phyloP scores from a whole-genome alignment of 768 basidiomycete genomes.

The Piloderma croceum region DNA sequence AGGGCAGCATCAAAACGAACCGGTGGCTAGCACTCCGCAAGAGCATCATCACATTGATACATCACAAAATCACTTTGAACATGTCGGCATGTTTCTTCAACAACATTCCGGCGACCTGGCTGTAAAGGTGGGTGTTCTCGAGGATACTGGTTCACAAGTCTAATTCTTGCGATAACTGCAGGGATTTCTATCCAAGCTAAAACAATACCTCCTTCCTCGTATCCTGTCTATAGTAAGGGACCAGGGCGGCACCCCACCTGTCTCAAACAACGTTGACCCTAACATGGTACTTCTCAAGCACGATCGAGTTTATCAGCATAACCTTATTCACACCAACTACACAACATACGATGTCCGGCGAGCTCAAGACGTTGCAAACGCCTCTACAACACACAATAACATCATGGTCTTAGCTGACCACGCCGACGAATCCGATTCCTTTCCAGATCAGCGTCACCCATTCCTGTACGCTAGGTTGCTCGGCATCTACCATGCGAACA shows the following conservation, averaged over 20 bases:
- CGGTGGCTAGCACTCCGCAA: background rate
- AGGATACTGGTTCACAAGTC: background rate
- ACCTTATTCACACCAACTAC: conserved; percentile 10
- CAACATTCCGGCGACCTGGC: conserved; percentile 2
- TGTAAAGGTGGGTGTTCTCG: conserved; percentile 1
- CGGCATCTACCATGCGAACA: background rate
- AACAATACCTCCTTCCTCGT: conserved; percentile 9
- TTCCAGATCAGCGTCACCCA: conserved; percentile 14
- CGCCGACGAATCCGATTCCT: conserved; percentile 1
- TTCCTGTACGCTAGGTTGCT: conserved; percentile 13
- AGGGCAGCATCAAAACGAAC: background rate
- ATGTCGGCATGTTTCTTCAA: background rate
- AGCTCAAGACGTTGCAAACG: conserved; percentile 13
- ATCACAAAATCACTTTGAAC: background rate
- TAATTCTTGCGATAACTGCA: background rate
- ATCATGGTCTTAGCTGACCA: conserved; percentile 10
- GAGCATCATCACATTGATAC: background rate
- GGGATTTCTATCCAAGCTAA: conserved; percentile 4
- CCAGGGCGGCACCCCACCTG: background rate
- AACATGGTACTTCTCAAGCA: background rate
- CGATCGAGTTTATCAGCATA: conserved; percentile 5
- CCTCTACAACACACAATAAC: conserved; percentile 5
- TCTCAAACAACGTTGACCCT: background rate
- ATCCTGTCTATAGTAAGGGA: background rate
- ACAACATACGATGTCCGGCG: conserved; percentile 17